phyloP scores from a whole-genome alignment of 306 rosid species.

The cucumber (Cucumis sativus) region Cucumber_9930_V3 NC_026656.2:17862501-17863000 shows the following conservation, averaged over 20 bases:
- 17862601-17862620: conserved; percentile 24
- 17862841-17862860: conserved; percentile 6
- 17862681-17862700: conserved; percentile 46
- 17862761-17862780: conserved; percentile 43
- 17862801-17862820: conserved; percentile 26
- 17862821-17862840: conserved; percentile 35
- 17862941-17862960: conserved; percentile 13
- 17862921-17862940: conserved; percentile 28
- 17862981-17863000: conserved; percentile 14
- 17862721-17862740: conserved; percentile 55
- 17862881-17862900: conserved; percentile 15
- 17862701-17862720: conserved; percentile 37
- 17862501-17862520: conserved; percentile 41
- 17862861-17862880: conserved; percentile 6
- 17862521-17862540: conserved; percentile 20
- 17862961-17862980: conserved; percentile 10
- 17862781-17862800: conserved; percentile 40
- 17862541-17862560: conserved; percentile 34
- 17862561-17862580: conserved; percentile 23
- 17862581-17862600: conserved; percentile 34
- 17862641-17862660: conserved; percentile 50
- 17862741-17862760: conserved; percentile 48
- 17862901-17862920: conserved; percentile 32
- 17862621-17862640: conserved; percentile 33
- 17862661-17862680: conserved; percentile 44